Evolutionary conservation across 2,329 filamentous ascomycete species (phyloP).

Genomic region (Fusarium oxysporum): DNA sequence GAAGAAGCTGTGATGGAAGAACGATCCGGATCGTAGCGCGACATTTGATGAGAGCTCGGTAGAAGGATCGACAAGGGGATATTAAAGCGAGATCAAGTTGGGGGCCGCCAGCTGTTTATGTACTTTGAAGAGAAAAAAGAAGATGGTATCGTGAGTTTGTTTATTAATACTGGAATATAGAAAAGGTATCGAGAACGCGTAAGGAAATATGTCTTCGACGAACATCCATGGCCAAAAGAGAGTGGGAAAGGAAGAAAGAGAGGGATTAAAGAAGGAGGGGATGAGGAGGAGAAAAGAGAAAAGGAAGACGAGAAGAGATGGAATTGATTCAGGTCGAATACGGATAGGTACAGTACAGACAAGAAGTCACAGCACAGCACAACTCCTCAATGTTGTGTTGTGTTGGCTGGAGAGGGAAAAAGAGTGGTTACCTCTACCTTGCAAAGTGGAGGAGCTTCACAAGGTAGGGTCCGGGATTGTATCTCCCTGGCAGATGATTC

Average conservation of each 20-base stretch:
- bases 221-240: constrained; percentile 23
- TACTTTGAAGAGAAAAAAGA: not conserved
- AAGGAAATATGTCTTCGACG: not conserved
- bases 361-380: not conserved
- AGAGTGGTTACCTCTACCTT: not conserved
- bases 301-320: not conserved
- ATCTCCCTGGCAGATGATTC: not conserved
- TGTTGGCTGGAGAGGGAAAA: not conserved
- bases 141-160: not conserved
- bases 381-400: not conserved
- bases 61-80: constrained; percentile 23
- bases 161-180: constrained; percentile 6
- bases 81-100: constrained; percentile 1
- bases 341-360: not conserved
- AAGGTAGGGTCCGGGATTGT: not conserved
- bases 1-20: constrained; percentile 23
- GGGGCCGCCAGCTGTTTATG: not conserved
- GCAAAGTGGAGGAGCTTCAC: not conserved
- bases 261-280: not conserved
- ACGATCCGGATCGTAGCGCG: constrained; percentile 11
- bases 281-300: constrained; percentile 18
- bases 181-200: not conserved
- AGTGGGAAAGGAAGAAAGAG: not conserved
- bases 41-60: constrained; percentile 28
- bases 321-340: constrained; percentile 13